These are phyloP conservation scores for Beauveria bassiana DNA, from an alignment of 2,329 filamentous ascomycete species.

Conservation along the genomic window DNA sequence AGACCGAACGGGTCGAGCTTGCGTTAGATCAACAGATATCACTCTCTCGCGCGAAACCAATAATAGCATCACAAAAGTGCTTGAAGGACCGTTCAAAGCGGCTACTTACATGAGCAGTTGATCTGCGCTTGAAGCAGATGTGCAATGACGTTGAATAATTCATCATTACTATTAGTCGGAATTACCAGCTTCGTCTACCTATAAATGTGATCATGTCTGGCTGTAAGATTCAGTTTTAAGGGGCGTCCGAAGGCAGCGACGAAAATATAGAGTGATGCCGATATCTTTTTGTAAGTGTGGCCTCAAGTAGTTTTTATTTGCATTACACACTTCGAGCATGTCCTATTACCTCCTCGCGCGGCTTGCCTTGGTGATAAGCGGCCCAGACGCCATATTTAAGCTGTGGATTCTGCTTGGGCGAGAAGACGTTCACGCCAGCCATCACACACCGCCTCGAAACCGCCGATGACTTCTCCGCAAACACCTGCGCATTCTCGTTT, in stretches of 20 bases:
- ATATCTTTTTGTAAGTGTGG: neutral
- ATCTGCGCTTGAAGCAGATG: too few species aligned
- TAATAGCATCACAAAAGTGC: neutral
- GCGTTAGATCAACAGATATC: neutral
- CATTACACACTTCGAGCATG: too few species aligned
- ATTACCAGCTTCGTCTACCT: neutral
- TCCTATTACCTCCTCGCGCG: neutral
- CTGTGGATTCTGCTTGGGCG: conserved; percentile 49
- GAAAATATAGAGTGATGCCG: neutral
- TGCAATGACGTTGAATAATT: neutral
- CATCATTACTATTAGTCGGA: neutral
- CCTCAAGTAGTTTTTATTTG: too few species aligned
- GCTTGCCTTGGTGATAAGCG: neutral
- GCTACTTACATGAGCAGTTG: too few species aligned
- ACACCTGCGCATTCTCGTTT: conserved; percentile 75
- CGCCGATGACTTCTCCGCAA: conserved; percentile 80
- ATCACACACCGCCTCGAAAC: conserved; percentile 87
- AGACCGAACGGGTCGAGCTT: neutral
- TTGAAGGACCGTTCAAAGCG: too few species aligned
- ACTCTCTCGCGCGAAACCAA: neutral
- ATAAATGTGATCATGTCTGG: conserved; percentile 5
- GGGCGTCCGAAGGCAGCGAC: neutral
- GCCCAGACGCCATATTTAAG: conserved; percentile 17
- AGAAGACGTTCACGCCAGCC: conserved; percentile 72
- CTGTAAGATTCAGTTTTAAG: neutral